These are phyloP conservation scores for Arbutus unedo DNA, from an alignment of 148 eudicot genomes.

Conservation along the genomic window DNA sequence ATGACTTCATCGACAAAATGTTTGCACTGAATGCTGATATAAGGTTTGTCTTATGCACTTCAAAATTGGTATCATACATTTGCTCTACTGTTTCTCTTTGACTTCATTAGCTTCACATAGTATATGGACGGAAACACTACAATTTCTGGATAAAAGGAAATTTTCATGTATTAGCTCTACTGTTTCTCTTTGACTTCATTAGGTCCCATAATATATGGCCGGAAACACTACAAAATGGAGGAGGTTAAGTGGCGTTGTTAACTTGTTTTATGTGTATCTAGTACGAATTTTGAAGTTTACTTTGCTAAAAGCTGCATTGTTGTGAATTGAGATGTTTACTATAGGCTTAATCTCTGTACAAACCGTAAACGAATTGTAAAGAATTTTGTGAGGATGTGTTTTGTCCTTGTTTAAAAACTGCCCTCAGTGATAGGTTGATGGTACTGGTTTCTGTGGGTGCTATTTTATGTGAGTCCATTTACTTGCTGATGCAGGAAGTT, in stretches of 20 bases:
- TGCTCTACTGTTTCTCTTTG: background rate
- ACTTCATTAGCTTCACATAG: background rate
- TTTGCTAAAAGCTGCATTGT: background rate
- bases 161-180: too few relatives aligned
- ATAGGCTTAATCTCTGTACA: background rate
- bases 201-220: too few relatives aligned
- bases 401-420: background rate
- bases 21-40: conserved; percentile 54
- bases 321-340: background rate
- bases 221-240: too few relatives aligned
- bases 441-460: background rate
- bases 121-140: background rate
- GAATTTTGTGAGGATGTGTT: background rate
- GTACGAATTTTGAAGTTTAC: background rate
- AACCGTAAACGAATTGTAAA: background rate
- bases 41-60: conserved; percentile 40
- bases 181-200: too few relatives aligned
- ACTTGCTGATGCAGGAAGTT: conserved; percentile 52
- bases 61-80: background rate
- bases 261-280: background rate
- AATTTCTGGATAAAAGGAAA: background rate
- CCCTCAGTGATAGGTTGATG: background rate
- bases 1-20: conserved; percentile 65
- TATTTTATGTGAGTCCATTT: background rate
- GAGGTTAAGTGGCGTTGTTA: background rate